These are phyloP conservation scores for Hypoxylon trugodes DNA, from an alignment of 495 filamentous ascomycete species.

Conservation along the genomic window DNA sequence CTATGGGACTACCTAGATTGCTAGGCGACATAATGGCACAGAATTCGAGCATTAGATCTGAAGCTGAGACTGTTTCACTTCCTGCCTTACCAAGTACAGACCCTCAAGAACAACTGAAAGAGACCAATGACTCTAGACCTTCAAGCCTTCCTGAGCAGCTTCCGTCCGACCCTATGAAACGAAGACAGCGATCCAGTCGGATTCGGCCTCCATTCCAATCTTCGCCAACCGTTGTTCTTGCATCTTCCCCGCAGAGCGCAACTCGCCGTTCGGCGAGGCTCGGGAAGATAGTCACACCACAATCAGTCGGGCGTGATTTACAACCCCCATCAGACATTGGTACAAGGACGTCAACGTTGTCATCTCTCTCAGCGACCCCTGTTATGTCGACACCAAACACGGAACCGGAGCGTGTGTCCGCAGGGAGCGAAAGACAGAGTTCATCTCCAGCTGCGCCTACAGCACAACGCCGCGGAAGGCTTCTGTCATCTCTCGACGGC, in stretches of 20 bases:
- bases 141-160: conserved; percentile 12
- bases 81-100: conserved; percentile 17
- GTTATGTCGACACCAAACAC: conserved; percentile 40
- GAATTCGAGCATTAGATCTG: conserved; percentile 28
- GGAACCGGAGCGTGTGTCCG: conserved; percentile 13
- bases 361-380: conserved; percentile 49
- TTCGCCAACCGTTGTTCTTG: conserved; percentile 36
- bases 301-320: conserved; percentile 6
- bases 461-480: conserved; percentile 37
- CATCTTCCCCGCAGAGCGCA: conserved; percentile 30
- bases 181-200: not conserved
- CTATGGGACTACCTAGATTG: conserved; percentile 25
- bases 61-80: conserved; percentile 28
- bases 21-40: conserved; percentile 33
- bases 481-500: conserved; percentile 14
- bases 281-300: conserved; percentile 28
- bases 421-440: conserved; percentile 22
- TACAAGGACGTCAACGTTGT: conserved; percentile 43
- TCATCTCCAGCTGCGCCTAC: conserved; percentile 47
- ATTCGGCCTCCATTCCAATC: conserved; percentile 9
- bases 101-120: not conserved
- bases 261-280: conserved; percentile 24
- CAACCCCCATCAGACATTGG: conserved; percentile 23
- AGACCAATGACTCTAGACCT: conserved; percentile 6
- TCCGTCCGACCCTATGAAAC: conserved; percentile 16